A percentile compares a stretch with the other conserved stretches of the same genome.
Evolutionary conservation across 1,284 basidiomycete species (phyloP).

Genomic region (Mrakiaceae sp.): DNA sequence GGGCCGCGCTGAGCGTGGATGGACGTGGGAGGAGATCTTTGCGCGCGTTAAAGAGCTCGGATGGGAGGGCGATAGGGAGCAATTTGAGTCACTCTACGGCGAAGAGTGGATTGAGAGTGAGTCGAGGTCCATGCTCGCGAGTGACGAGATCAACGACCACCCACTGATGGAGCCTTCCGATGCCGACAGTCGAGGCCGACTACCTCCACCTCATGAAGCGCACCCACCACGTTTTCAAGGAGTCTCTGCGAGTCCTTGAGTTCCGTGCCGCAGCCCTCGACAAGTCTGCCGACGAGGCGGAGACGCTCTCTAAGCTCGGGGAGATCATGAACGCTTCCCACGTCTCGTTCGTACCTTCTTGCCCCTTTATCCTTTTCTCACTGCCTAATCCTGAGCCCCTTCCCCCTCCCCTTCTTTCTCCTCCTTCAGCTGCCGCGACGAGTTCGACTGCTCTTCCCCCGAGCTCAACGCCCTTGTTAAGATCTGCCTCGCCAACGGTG

Average conservation of each 20-base stretch:
- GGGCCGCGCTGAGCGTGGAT: conserved; percentile 25
- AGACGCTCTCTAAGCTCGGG: conserved; percentile 46
- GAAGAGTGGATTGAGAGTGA: conserved; percentile 59
- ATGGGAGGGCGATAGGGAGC: conserved; percentile 42
- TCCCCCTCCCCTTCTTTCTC: background rate
- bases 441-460: conserved; percentile 67
- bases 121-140: conserved; percentile 21
- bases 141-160: background rate
- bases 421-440: conserved; percentile 39
- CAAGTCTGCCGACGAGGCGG: conserved; percentile 16
- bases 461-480: conserved; percentile 58
- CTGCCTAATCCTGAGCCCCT: background rate
- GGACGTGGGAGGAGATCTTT: conserved; percentile 54
- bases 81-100: conserved; percentile 56
- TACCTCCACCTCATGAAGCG: conserved; percentile 69
- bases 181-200: conserved; percentile 52
- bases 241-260: conserved; percentile 63
- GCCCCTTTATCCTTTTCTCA: background rate
- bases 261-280: conserved; percentile 45
- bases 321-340: conserved; percentile 67
- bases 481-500: conserved; percentile 52
- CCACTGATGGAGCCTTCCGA: background rate
- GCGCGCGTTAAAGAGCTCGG: conserved; percentile 19
- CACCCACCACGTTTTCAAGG: conserved; percentile 61
- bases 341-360: conserved; percentile 32